Evolutionary conservation across 345 rosid species (phyloP).

Genomic region (Erysimum cheiranthoides): DNA sequence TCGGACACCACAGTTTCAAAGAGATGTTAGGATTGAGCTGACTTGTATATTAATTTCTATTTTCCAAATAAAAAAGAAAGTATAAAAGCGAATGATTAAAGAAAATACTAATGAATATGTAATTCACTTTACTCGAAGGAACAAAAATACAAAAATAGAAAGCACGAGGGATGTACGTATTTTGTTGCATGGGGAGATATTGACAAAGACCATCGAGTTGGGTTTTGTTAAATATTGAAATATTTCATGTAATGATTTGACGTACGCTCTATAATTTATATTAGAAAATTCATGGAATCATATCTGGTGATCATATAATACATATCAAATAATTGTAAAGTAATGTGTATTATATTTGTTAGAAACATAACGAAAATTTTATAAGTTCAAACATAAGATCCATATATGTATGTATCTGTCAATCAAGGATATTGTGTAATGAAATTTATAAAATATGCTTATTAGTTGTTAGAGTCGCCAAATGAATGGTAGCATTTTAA

Average conservation of each 20-base stretch:
- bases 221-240: conserved; percentile 8
- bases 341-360: conserved; percentile 1
- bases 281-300: conserved; percentile 13
- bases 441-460: conserved; percentile 22
- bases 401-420: conserved; percentile 8
- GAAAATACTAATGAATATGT: conserved; percentile 12
- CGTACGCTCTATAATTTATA: conserved; percentile 13
- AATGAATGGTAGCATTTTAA: conserved; percentile 13
- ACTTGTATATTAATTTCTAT: background rate
- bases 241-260: conserved; percentile 3
- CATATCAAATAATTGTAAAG: conserved; percentile 25
- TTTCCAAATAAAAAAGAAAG: background rate
- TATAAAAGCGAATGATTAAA: background rate
- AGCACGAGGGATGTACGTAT: conserved; percentile 50
- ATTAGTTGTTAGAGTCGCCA: background rate
- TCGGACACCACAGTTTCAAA: background rate
- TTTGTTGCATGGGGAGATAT: conserved; percentile 48
- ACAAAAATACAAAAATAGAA: conserved; percentile 33
- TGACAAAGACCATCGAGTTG: conserved; percentile 44
- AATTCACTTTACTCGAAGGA: conserved; percentile 2
- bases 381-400: conserved; percentile 1
- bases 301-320: conserved; percentile 28
- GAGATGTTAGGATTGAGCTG: background rate
- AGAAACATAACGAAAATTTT: background rate
- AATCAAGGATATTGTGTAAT: conserved; percentile 15